phyloP scores from a whole-genome alignment of 768 basidiomycete species.

The Pleurotus citrinopileatus region DNA sequence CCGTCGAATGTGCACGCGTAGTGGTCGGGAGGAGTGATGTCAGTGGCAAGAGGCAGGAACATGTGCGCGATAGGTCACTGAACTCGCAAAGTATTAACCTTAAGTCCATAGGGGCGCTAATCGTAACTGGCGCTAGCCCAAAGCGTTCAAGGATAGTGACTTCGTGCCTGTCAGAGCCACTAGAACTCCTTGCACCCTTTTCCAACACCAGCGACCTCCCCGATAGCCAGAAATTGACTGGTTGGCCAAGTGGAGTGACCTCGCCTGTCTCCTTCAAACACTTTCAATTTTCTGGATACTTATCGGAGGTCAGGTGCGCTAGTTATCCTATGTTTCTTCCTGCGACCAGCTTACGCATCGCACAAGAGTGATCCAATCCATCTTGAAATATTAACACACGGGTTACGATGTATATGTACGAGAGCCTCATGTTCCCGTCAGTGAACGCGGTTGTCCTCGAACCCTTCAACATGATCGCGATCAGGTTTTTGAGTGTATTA shows the following conservation, averaged over 20 bases:
- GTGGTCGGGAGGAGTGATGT: not conserved
- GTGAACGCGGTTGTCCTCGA: not conserved
- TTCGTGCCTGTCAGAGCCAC: conserved; percentile 9
- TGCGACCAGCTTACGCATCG: not conserved
- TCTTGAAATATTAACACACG: not conserved
- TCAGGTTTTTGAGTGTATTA: conserved; percentile 9
- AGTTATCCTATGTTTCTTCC: not conserved
- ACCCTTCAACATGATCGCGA: conserved; percentile 8
- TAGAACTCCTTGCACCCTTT: conserved; percentile 5
- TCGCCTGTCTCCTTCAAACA: conserved; percentile 7
- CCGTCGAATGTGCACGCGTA: not conserved
- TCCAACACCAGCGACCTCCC: not conserved
- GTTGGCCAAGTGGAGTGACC: not conserved
- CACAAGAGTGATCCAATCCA: not conserved
- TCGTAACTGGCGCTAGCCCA: conserved; percentile 7
- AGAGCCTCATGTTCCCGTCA: not conserved
- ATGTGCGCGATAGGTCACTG: not conserved
- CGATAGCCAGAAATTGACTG: not conserved
- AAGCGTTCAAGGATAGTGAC: not conserved
- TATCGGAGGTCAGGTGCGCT: not conserved
- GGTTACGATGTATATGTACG: not conserved
- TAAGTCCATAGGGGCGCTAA: conserved; percentile 5
- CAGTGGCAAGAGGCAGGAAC: conserved; percentile 1
- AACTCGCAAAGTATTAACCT: not conserved
- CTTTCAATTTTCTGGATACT: not conserved